Conservation (phyloP, 441 rosid species). For the Eutrema salsugineum region DNA sequence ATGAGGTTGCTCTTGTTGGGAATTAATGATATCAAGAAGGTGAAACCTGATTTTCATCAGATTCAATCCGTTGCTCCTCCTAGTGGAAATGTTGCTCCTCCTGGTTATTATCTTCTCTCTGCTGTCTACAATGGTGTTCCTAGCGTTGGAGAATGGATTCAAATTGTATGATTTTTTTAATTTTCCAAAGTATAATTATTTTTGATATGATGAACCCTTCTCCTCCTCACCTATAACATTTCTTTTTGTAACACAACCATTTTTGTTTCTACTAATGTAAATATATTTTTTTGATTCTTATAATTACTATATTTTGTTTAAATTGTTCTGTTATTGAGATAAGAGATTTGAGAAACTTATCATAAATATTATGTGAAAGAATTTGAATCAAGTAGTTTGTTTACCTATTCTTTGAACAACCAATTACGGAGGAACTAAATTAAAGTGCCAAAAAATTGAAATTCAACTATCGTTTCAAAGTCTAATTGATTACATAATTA, state of each 20-base stretch:
- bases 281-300: background rate
- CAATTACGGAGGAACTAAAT: too few species aligned
- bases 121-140: constrained; percentile 47
- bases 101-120: constrained; percentile 45
- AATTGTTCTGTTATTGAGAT: background rate
- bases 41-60: background rate
- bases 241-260: background rate
- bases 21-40: background rate
- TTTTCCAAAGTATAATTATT: background rate
- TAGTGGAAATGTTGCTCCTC: constrained; percentile 40
- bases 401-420: too few species aligned
- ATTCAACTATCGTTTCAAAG: too few species aligned
- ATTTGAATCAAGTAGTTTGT: too few species aligned
- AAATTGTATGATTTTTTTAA: background rate
- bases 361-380: background rate
- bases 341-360: background rate
- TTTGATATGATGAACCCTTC: background rate
- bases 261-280: background rate
- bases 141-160: constrained; percentile 47
- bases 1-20: constrained; percentile 46
- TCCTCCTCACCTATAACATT: background rate
- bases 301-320: background rate
- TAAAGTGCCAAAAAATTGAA: too few species aligned
- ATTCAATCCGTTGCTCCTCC: constrained; percentile 34
- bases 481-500: too few species aligned